Evolutionary conservation across 2,329 filamentous ascomycete species (phyloP), one percentile per base, ranked within the genome.

Genomic region (Aspergillus phoenicis): DNA sequence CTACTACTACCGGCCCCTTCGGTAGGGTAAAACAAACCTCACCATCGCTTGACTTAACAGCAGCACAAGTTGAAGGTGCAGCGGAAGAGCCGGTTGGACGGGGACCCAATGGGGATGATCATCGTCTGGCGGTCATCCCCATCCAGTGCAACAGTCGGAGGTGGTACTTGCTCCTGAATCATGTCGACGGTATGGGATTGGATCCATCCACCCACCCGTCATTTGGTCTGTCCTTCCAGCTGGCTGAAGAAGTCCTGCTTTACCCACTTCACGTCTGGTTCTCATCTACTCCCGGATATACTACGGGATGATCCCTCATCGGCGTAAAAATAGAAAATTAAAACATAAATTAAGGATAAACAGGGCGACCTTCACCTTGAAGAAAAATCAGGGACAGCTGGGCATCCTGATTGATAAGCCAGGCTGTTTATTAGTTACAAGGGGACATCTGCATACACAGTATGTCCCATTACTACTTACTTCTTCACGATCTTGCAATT

Each of bases 31-130:
- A 53, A 53, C 51, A 53, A 53, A 38, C 47, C 33, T 51, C 47
- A 30, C 33, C 41, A 45, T 45, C 41, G 41, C 41, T 45, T 45
- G 41, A 45, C 20, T 45, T 45, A 45, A 45, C 41, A 45, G 28
- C 33, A 55, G 22, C 33, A 15, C 33, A 36, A 36, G 22, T 45
- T 53, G 51, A 45, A 61, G 45, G 45, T 61, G 59, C 59, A 61
- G 60, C 56, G 60, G 60, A 59, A 55, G 30, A 53, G 57, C 54
- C 59, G 59, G 59, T 61, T 61, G 51, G 47, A 45, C 39, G 38
- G 36, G 43, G 49, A 47, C 39, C 36, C 33, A 48, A 57, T 57
- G 30, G 49, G 51, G 36, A 33, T 13, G 51, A 53, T 38, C 30
- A 13, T 53, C 51, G 22, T 20, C 51, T 20, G 33, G 20, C 51